These are phyloP conservation scores for Sorghum bicolor DNA, from an alignment of 176 grass and related monocot species.

Conservation along the genomic window DNA sequence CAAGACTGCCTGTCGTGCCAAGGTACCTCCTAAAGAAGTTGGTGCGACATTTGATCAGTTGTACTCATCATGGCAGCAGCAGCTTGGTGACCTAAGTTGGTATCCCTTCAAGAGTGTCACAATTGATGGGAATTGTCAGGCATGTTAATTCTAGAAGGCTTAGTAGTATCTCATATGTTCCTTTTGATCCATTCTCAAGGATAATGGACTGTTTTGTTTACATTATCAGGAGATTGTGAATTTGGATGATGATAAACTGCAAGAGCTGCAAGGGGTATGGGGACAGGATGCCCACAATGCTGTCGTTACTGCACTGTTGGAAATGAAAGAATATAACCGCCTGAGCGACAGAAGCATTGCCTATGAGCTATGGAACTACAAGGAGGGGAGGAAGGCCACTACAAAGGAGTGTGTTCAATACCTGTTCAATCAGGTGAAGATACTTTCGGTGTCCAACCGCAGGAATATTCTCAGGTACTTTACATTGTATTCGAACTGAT, in stretches of 20 bases:
- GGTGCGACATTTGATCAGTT: background rate
- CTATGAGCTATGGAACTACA: slow-evolving; percentile 34
- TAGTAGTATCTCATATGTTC: background rate
- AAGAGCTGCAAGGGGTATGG: slow-evolving; percentile 30
- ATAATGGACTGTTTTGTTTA: background rate
- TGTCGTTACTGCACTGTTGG: slow-evolving; percentile 19
- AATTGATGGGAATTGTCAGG: slow-evolving; percentile 25
- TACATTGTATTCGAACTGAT: background rate
- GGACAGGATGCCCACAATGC: slow-evolving; percentile 14
- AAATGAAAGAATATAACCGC: slow-evolving; percentile 29
- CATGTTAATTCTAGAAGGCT: background rate
- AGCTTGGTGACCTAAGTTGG: slow-evolving; percentile 30
- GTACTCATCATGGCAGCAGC: slow-evolving; percentile 37
- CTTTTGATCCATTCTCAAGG: background rate
- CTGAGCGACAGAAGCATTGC: background rate
- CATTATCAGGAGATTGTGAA: slow-evolving; percentile 25
- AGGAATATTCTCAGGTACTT: slow-evolving; percentile 15
- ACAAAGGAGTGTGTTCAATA: slow-evolving; percentile 6
- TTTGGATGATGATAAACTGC: slow-evolving; percentile 34
- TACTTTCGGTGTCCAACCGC: background rate
- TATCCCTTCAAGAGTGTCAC: slow-evolving; percentile 34
- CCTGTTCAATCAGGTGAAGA: slow-evolving; percentile 15
- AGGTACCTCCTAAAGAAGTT: slow-evolving; percentile 25
- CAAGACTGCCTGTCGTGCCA: slow-evolving; percentile 12
- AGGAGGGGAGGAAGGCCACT: slow-evolving; percentile 37